Evolutionary conservation across 2,329 filamentous ascomycete genomes (phyloP), one percentile per base, ranked within the genome.

Genomic region (Neonectria coccinea): DNA sequence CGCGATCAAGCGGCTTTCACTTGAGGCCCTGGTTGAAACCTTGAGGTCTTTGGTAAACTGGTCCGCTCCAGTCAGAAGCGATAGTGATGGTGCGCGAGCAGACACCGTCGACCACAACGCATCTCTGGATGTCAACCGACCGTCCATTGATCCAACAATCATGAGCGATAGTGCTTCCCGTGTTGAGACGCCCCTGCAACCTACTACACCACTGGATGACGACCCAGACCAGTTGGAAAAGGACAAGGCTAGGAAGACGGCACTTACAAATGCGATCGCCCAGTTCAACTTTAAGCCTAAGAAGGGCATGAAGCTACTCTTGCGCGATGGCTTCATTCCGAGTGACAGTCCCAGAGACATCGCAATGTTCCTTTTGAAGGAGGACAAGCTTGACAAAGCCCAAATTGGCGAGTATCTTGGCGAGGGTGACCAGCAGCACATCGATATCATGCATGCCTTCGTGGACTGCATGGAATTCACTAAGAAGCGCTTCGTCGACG

Each of bases 251-350:
- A 88, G 91, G 67, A 99, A 99, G 81, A 98, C 93, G 7, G 96
- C 96, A 0, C 82, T 98, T 65, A 92, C 90, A 56, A 96, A 97
- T 72, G 95, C 92, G 2, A 91, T 97, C 59, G 89, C 91, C 54
- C 91, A 93, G 67, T 99, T 99, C 85, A 99, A 99, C 78, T 97
- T 95, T 84, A 99, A 99, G 78, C 94, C 97, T 0, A 99, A 99
- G 79, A 89, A 92, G 64, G 97, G 96, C 6, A 88, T 99, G 75
- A 97, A 97, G 76, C 81, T 91, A 16, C 81, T 99, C 18, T 76
- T 98, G 12, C 86, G 92, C 27, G 92, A 97, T 67, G 93, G 93
- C 0, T 97, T 99, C 77, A 97, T 99, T 64, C 81, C 87, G 1
- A 95, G 91, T 59, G 88, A 94, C 57, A 87, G 84, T 7, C 91